These are phyloP conservation scores for Carex arenaria DNA, from an alignment of 202 grass and related monocot genomes.

Conservation along the genomic window DNA sequence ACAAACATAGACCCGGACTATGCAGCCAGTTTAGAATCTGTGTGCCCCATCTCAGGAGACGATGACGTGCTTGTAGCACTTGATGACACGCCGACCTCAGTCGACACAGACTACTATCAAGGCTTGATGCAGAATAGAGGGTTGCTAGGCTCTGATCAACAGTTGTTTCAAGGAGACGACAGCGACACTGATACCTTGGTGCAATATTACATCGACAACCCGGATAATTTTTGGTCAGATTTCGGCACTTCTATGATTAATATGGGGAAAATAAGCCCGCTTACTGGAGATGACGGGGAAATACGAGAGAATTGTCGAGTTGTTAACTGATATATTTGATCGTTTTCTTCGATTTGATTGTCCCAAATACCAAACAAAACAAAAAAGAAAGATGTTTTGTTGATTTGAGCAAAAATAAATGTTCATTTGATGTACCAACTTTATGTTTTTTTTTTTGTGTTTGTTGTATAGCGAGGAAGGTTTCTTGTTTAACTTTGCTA, in stretches of 20 bases:
- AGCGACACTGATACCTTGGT: slow-evolving; percentile 39
- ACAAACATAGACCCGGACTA: slow-evolving; percentile 47
- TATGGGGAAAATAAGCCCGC: slow-evolving; percentile 42
- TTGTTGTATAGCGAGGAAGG: background rate
- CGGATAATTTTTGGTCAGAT: slow-evolving; percentile 41
- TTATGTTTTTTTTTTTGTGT: background rate
- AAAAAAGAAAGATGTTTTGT: background rate
- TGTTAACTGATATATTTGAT: slow-evolving; percentile 35
- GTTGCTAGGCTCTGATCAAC: slow-evolving; percentile 70
- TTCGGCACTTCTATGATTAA: slow-evolving; percentile 55
- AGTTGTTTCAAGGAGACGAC: slow-evolving; percentile 45
- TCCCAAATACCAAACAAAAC: background rate
- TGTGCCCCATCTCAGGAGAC: slow-evolving; percentile 46
- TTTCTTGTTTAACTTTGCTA: slow-evolving; percentile 10
- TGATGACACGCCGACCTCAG: slow-evolving; percentile 48
- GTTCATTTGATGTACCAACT: background rate
- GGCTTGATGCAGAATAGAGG: slow-evolving; percentile 44
- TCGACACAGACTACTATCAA: slow-evolving; percentile 66
- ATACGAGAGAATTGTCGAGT: slow-evolving; percentile 59
- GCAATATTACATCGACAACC: slow-evolving; percentile 42
- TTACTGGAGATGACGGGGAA: slow-evolving; percentile 50
- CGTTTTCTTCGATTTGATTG: slow-evolving; percentile 6
- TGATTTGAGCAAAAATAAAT: background rate
- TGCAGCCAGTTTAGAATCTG: slow-evolving; percentile 41
- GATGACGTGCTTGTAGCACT: slow-evolving; percentile 44